Evolutionary conservation across 192 early-diverging fungal species (phyloP), one percentile per base, ranked within the genome.

Genomic region (Coemansia sp.): DNA sequence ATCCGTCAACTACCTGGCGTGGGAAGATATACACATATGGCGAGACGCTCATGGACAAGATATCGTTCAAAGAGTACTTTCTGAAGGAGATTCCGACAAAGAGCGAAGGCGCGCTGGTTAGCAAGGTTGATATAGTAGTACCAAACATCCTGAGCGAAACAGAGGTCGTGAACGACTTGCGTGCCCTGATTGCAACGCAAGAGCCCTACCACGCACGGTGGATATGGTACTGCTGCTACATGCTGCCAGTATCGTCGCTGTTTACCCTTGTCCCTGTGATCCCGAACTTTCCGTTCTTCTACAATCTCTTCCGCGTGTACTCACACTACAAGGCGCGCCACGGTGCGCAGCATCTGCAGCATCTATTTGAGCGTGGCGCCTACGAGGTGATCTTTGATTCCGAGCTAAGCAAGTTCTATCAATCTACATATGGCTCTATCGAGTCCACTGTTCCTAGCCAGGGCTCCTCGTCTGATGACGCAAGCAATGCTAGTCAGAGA

Each of bases 281-380:
- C 9, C 91, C 91, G 45, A 93, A 93, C 68, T 87, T 93, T 42
- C 90, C 90, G 0, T 67, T 93, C 16, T 89, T 89, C 38, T 93
- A 93, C 71, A 93, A 93, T 72, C 61, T 90, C 39, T 93, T 90
- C 63, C 88, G 91, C 5, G 81, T 93, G 22, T 93, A 91, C 72
- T 90, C 89, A 69, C 90, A 93, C 55, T 92, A 91, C 72, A 90
- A 90, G 89, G 91, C 90, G 77, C 76, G 74, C 45, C 84, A 82
- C 48, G 88, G 88, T 1, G 86, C 88, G 0, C 73, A 78, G 45
- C 71, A 81, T 37, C 66, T 81, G 61, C 62, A 59, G 41, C 79
- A 81, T 42, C 38, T 76, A 37, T 57, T 81, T 17, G 74, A 81
- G 42, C 44, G 57, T 32, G 41, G 71, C 38, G 41, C 77, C 25